Base-by-base conservation (phyloP, 345 rosid species). In the Aquilaria sinensis region DNA sequence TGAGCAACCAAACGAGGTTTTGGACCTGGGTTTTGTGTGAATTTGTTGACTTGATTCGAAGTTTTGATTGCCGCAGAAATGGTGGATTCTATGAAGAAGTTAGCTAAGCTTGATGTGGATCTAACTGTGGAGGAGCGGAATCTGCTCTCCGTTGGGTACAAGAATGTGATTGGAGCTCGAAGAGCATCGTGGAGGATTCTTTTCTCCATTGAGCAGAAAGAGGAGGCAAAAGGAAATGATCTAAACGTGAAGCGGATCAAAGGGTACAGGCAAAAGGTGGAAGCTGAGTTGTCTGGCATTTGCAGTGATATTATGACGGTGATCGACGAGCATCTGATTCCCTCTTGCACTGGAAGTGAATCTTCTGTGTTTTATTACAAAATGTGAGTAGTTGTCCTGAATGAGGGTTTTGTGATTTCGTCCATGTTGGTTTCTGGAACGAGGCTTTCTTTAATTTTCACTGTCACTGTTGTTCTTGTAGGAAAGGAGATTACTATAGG, bases 401-500 rank as follows among this genome's bases (percentile, higher is more conserved):
- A 33, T 53, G 41, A 11, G 31, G 54, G 10, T 55, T 12, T 37
- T 5, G 51, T 48, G 62, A 31, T 10, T 45, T 58, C 7, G 13
- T 37, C 37, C 29, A 47, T 13, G 30, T 34, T 49, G 15, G 16
- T 6, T 37, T 32, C 61, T 23, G 43, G 7, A 37, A 37, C 47
- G 37, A 65, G 15, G 31, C 47, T 68, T 60, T 62, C 6, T 11
- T 70, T 31, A 60, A 32, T 41, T 62, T 53, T 58, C 45, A 47
- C 33, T 29, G 32, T 66, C 16, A 59, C 4, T 59, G 71, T 56
- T 59, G 67, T 56, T 51, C 53, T 63, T 74, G 74, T 77, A 86
- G 92, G 92, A 86, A 86, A 67, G 92, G 84, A 15, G 92, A 86
- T 50, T 86, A 86, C 70, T 86, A 76, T 68, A 72, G 92, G 47